Base-by-base conservation (phyloP, 495 filamentous ascomycete genomes). In the Amniculicola lignicola region DNA sequence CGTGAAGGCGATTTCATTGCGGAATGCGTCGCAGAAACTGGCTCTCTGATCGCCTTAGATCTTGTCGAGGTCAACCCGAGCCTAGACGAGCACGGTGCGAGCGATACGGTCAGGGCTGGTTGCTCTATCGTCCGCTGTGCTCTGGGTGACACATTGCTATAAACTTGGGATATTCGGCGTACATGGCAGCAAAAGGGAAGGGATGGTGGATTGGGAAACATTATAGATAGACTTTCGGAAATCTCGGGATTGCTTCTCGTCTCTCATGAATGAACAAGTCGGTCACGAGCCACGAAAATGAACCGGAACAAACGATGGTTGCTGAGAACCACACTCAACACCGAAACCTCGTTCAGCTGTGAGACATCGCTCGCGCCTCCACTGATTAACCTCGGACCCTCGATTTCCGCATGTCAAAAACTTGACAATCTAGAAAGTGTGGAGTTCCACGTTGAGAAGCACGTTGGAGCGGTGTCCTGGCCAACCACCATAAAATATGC, bases 1-100 rank as follows among this genome's bases (percentile, higher is more conserved):
- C 79, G 93, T 36, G 93, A 99, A 75, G 93, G 94, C 37, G 94
- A 97, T 68, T 99, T 86, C 75, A 99, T 99, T 72, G 94, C 90
- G 63, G 93, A 99, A 74, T 89, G 85, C 63, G 89, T 99, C 25
- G 90, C 95, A 67, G 82, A 91, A 76, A 96, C 91, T 1, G 94
- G 94, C 21, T 90, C 84, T 66, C 70, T 97, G 53, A 78, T 97
- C 5, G 90, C 92, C 11, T 82, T 99, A 74, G 93, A 99, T 69
- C 74, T 99, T 67, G 94, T 89, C 16, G 93, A 99, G 73, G 94
- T 99, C 52, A 99, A 99, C 74, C 92, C 92, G 6, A 86, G 81
- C 54, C 72, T 95, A 57, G 91, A 88, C 60, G 73, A 74, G 14
- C 78, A 82, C 42, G 90, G 89, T 1, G 90, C 90, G 0, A 77